A percentile compares a stretch with the other conserved stretches of the same genome.
These are phyloP conservation scores for Talaromyces islandicus DNA, from an alignment of 2,329 filamentous ascomycete species.

Conservation along the genomic window DNA sequence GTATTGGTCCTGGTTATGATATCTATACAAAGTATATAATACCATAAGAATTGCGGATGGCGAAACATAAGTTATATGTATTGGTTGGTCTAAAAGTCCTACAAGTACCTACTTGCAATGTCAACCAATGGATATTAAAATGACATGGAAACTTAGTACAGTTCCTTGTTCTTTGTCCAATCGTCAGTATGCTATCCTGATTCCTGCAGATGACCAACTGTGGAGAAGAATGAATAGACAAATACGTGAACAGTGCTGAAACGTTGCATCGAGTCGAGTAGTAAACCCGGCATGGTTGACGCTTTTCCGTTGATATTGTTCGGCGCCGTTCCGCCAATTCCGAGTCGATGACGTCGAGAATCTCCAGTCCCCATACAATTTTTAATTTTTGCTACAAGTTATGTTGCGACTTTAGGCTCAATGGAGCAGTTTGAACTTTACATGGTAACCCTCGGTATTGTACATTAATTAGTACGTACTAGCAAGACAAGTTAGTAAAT, in stretches of 20 bases:
- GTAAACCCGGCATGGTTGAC: background rate
- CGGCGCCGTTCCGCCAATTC: background rate
- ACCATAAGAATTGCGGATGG: background rate
- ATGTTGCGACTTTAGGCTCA: background rate
- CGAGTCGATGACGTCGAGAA: constrained; percentile 1
- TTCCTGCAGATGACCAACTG: background rate
- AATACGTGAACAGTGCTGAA: background rate
- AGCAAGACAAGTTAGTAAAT: background rate
- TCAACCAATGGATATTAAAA: background rate
- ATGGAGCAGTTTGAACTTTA: too few relatives aligned
- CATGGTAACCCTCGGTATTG: background rate
- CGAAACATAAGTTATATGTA: background rate
- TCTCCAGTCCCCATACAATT: background rate
- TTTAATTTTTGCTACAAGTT: background rate
- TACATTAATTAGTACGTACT: background rate
- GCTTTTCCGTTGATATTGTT: background rate
- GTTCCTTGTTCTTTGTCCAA: background rate
- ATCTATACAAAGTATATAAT: background rate
- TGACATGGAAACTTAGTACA: background rate
- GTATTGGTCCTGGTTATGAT: background rate
- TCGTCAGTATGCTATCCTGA: background rate
- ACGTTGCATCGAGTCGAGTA: background rate
- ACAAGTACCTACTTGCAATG: background rate
- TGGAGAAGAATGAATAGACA: background rate
- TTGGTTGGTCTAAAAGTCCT: background rate